Percentiles rank a stretch among this genome's conserved stretches.
phyloP scores from a whole-genome alignment of 345 rosid genomes.

The Mangifera indica region DNA sequence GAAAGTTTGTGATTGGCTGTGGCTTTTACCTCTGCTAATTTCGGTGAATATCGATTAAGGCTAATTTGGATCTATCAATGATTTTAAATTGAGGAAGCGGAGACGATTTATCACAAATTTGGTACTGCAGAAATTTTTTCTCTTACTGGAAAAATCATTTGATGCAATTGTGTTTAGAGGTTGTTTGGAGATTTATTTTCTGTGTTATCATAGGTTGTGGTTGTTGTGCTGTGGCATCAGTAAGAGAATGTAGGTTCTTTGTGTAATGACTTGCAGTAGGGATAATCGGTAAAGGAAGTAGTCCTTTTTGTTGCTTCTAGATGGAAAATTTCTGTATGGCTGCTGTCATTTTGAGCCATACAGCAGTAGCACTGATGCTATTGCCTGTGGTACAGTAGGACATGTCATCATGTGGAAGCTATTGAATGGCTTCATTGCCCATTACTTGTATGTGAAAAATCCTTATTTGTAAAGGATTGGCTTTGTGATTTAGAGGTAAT shows the following conservation, averaged over 20 bases:
- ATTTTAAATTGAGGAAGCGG: background rate
- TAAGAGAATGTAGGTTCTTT: background rate
- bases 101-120: background rate
- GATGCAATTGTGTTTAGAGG: background rate
- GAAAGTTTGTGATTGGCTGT: background rate
- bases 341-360: too few relatives aligned
- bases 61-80: constrained; percentile 16
- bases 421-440: background rate
- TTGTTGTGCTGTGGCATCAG: background rate
- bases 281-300: background rate
- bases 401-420: constrained; percentile 5
- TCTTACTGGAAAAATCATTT: too few relatives aligned
- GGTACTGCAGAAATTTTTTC: background rate
- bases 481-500: background rate
- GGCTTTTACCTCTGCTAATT: constrained; percentile 14
- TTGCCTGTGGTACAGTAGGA: background rate
- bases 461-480: background rate
- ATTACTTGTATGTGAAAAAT: background rate
- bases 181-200: background rate
- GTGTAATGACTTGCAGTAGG: background rate
- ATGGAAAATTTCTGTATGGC: background rate
- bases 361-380: too few relatives aligned
- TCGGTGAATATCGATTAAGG: constrained; percentile 10
- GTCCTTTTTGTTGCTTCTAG: background rate
- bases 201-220: background rate